Percentiles rank a stretch among this genome's conserved stretches.
Evolutionary conservation across 805 yeast species (phyloP).

Genomic region (Ogataea trehaloabstinens): DNA sequence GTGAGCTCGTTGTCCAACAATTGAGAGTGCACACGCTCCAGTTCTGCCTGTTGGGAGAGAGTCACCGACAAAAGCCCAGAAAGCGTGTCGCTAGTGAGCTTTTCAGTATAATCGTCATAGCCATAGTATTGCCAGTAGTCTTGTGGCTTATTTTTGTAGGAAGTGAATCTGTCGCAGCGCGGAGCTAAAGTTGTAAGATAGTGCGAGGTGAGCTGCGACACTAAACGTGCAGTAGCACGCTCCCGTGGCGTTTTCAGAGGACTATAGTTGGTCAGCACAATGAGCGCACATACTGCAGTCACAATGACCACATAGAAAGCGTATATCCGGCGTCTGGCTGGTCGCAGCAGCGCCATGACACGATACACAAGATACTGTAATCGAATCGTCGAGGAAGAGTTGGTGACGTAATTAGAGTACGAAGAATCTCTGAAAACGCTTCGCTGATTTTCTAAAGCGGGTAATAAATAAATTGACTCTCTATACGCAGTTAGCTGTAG

Average conservation of each 20-base stretch:
- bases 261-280: slow-evolving; percentile 6
- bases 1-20: slow-evolving; percentile 17
- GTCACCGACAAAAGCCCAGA: slow-evolving; percentile 21
- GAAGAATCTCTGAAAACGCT: too few species aligned
- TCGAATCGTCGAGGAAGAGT: too few species aligned
- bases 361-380: too few species aligned
- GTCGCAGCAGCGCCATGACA: slow-evolving; percentile 2
- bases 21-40: slow-evolving; percentile 20
- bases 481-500: too few species aligned
- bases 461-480: too few species aligned
- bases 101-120: slow-evolving; percentile 22
- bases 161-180: slow-evolving; percentile 24
- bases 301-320: slow-evolving; percentile 1
- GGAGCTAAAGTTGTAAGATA: slow-evolving; percentile 17
- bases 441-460: too few species aligned
- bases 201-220: slow-evolving; percentile 13
- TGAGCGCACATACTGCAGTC: slow-evolving; percentile 3
- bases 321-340: slow-evolving; percentile 4
- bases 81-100: slow-evolving; percentile 20
- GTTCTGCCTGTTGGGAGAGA: slow-evolving; percentile 23
- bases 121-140: slow-evolving; percentile 33
- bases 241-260: slow-evolving; percentile 16
- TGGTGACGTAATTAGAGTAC: too few species aligned
- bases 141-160: slow-evolving; percentile 20
- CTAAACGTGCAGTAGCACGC: slow-evolving; percentile 12